Conservation (phyloP, 805 yeast species). For the Wickerhamiella spandovensis region DNA sequence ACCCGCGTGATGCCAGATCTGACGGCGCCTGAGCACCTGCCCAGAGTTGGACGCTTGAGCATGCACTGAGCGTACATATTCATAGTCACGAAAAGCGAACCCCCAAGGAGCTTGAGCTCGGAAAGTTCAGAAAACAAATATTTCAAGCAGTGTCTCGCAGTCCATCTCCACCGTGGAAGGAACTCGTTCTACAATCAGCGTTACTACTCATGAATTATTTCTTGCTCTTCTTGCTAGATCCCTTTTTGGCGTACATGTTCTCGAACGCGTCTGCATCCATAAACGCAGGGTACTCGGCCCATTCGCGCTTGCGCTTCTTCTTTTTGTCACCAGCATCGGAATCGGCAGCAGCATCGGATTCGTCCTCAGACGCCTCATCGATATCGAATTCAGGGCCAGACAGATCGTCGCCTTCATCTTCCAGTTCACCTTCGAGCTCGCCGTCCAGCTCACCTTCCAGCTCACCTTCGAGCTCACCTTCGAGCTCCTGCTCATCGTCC, state of each 20-base stretch:
- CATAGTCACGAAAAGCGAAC: too few species aligned
- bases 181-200: too few species aligned
- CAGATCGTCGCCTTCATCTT: constrained; percentile 4
- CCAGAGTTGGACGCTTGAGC: too few species aligned
- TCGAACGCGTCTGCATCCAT: constrained; percentile 20
- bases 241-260: constrained; percentile 8
- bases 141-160: too few species aligned
- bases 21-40: too few species aligned
- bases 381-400: not conserved
- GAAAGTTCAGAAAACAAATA: too few species aligned
- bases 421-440: constrained; percentile 26
- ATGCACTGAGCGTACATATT: too few species aligned
- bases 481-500: constrained; percentile 9
- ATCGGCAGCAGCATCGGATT: not conserved
- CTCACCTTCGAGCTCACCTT: too few species aligned
- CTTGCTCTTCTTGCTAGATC: not conserved
- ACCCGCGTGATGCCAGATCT: too few species aligned
- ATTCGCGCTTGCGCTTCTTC: constrained; percentile 18
- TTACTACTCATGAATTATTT: not conserved
- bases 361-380: constrained; percentile 1
- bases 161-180: too few species aligned
- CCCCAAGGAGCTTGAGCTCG: too few species aligned
- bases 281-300: constrained; percentile 17
- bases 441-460: too few species aligned
- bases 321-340: constrained; percentile 1